A percentile compares a stretch with the other conserved stretches of the same genome.
Conservation (phyloP, 1,284 basidiomycete genomes). For the Tetrapyrgos nigripes region DNA sequence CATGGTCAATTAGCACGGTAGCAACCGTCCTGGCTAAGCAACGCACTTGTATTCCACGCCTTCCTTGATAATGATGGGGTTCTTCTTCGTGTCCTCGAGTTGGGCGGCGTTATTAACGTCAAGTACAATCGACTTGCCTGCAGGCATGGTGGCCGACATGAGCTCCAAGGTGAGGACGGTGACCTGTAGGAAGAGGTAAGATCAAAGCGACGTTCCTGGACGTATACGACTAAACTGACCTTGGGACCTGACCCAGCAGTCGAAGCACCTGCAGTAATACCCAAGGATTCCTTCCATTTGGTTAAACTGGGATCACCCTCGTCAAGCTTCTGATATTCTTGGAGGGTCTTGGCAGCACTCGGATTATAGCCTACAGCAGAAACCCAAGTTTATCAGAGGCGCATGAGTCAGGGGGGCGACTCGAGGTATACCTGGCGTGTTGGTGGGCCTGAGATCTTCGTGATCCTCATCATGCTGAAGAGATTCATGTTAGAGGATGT, state of each 20-base stretch:
- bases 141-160: slow-evolving; percentile 67
- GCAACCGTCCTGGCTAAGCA: slow-evolving; percentile 13
- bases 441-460: slow-evolving; percentile 68
- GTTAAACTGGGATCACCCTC: slow-evolving; percentile 85
- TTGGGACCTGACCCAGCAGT: slow-evolving; percentile 60
- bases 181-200: slow-evolving; percentile 51
- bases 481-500: slow-evolving; percentile 1
- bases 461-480: slow-evolving; percentile 54
- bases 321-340: slow-evolving; percentile 81
- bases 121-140: slow-evolving; percentile 65
- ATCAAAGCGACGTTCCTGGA: slow-evolving; percentile 1
- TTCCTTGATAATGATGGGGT: slow-evolving; percentile 83
- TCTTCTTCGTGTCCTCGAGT: slow-evolving; percentile 65
- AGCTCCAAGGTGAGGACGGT: slow-evolving; percentile 76
- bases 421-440: slow-evolving; percentile 62
- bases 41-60: slow-evolving; percentile 82
- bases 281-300: slow-evolving; percentile 91
- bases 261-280: slow-evolving; percentile 67
- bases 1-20: not conserved
- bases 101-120: slow-evolving; percentile 55
- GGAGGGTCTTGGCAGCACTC: slow-evolving; percentile 65
- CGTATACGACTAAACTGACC: slow-evolving; percentile 45
- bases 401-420: slow-evolving; percentile 7
- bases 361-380: slow-evolving; percentile 71
- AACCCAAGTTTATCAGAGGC: slow-evolving; percentile 22